Evolutionary conservation across 257 asterid genomes (phyloP).

Genomic region (Nyctanthes arbortristis): DNA sequence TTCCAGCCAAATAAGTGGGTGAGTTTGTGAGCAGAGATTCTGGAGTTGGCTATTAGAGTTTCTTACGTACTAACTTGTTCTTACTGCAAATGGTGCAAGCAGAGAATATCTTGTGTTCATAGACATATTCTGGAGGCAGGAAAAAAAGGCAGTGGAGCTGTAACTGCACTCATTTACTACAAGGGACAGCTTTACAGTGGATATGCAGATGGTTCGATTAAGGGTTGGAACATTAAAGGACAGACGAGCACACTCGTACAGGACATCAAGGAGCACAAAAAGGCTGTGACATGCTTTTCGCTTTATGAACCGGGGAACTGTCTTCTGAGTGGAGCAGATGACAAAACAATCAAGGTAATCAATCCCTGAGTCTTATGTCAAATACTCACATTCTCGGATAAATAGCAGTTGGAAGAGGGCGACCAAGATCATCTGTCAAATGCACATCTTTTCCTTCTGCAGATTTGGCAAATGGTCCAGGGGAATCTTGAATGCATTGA

Average conservation of each 20-base stretch:
- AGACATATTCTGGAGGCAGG: constrained; percentile 77
- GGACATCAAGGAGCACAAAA: constrained; percentile 63
- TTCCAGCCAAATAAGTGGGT: constrained; percentile 97
- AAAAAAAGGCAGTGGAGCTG: constrained; percentile 64
- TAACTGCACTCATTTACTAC: constrained; percentile 78
- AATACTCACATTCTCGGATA: neutral
- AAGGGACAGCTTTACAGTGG: constrained; percentile 80
- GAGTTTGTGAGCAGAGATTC: constrained; percentile 30
- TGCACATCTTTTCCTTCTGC: constrained; percentile 13
- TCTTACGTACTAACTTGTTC: neutral
- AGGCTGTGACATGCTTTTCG: constrained; percentile 77
- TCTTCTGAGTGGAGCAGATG: constrained; percentile 79
- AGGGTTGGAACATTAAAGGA: constrained; percentile 92
- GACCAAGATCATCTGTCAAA: neutral
- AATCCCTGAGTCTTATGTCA: neutral
- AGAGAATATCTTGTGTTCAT: constrained; percentile 96
- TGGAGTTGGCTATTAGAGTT: neutral
- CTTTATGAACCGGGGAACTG: constrained; percentile 73
- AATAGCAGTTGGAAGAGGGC: constrained; percentile 8
- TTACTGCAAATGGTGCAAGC: constrained; percentile 31
- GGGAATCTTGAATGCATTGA: constrained; percentile 67
- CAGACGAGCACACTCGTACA: constrained; percentile 63
- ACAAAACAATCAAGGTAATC: constrained; percentile 77
- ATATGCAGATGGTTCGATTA: constrained; percentile 82
- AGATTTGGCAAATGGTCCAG: constrained; percentile 81